These are phyloP conservation scores for Centaurea solstitialis DNA, from an alignment of 129 eudicot genomes.

Conservation along the genomic window DNA sequence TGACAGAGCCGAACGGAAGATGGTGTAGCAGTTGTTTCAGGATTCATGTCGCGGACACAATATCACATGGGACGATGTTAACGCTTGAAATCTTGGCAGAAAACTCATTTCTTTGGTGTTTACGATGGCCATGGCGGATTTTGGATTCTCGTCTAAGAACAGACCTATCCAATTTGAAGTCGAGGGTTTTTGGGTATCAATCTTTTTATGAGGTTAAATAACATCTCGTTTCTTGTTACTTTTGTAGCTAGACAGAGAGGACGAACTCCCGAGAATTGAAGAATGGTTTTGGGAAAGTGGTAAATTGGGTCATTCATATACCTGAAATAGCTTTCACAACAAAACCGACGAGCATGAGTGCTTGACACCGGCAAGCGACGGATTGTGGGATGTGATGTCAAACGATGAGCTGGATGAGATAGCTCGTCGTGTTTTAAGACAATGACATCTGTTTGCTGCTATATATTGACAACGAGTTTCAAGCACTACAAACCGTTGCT, in stretches of 20 bases:
- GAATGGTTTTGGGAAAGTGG: too few relatives aligned
- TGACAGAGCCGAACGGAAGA: background rate
- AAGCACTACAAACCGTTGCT: conserved; percentile 52
- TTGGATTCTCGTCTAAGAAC: too few relatives aligned
- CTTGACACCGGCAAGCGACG: conserved; percentile 61
- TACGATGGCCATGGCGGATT: conserved; percentile 16
- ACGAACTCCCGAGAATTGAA: too few relatives aligned
- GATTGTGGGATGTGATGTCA: conserved; percentile 78
- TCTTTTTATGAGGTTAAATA: too few relatives aligned
- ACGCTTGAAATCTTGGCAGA: background rate
- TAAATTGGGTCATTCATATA: conserved; percentile 44
- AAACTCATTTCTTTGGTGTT: background rate
- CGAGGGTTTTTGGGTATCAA: too few relatives aligned
- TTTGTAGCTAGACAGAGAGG: too few relatives aligned
- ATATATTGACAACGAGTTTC: conserved; percentile 13
- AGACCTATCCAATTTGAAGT: too few relatives aligned
- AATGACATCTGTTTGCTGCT: conserved; percentile 27
- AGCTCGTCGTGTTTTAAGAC: conserved; percentile 48
- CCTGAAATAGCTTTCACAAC: conserved; percentile 62
- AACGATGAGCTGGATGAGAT: conserved; percentile 60
- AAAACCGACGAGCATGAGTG: conserved; percentile 57
- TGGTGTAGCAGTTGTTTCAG: background rate
- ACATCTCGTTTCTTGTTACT: too few relatives aligned
- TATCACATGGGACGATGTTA: background rate
- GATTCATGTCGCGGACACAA: background rate